A percentile compares a stretch with the other conserved stretches of the same genome.
Evolutionary conservation across 352 stramenopile species (phyloP).

Genomic region (Globisporangium nodosum): DNA sequence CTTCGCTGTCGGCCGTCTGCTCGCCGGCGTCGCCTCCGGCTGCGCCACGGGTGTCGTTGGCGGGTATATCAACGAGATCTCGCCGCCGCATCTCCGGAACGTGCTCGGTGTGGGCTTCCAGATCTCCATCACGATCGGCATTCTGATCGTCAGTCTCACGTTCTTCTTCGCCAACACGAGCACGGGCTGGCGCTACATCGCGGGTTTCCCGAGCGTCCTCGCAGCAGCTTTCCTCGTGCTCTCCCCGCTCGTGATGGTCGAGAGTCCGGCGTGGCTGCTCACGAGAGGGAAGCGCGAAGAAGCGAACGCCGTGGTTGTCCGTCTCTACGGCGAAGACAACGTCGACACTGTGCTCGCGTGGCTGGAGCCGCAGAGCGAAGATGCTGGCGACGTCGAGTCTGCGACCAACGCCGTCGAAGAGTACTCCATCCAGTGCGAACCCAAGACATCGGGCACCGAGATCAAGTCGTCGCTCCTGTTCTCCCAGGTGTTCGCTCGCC

Average conservation of each 20-base stretch:
- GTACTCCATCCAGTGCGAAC: neutral
- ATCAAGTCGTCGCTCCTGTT: slow-evolving; percentile 22
- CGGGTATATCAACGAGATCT: slow-evolving; percentile 45
- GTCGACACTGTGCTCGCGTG: slow-evolving; percentile 20
- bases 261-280: slow-evolving; percentile 37
- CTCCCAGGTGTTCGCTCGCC: slow-evolving; percentile 26
- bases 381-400: slow-evolving; percentile 2
- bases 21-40: slow-evolving; percentile 33
- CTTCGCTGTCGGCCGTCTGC: slow-evolving; percentile 32
- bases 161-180: slow-evolving; percentile 56
- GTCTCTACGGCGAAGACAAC: slow-evolving; percentile 26
- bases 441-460: neutral
- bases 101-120: slow-evolving; percentile 30
- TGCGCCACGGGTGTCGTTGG: slow-evolving; percentile 22
- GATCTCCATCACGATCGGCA: slow-evolving; percentile 38
- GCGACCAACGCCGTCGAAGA: neutral
- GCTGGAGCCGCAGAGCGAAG: slow-evolving; percentile 18
- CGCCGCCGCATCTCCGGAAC: slow-evolving; percentile 31
- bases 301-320: slow-evolving; percentile 19
- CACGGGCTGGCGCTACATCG: slow-evolving; percentile 37
- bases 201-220: slow-evolving; percentile 28
- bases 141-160: slow-evolving; percentile 33
- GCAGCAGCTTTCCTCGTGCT: slow-evolving; percentile 20
- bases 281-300: slow-evolving; percentile 23
- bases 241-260: slow-evolving; percentile 25